These are phyloP conservation scores for Syzygium malaccense DNA, from an alignment of 441 rosid species.

Conservation along the genomic window DNA sequence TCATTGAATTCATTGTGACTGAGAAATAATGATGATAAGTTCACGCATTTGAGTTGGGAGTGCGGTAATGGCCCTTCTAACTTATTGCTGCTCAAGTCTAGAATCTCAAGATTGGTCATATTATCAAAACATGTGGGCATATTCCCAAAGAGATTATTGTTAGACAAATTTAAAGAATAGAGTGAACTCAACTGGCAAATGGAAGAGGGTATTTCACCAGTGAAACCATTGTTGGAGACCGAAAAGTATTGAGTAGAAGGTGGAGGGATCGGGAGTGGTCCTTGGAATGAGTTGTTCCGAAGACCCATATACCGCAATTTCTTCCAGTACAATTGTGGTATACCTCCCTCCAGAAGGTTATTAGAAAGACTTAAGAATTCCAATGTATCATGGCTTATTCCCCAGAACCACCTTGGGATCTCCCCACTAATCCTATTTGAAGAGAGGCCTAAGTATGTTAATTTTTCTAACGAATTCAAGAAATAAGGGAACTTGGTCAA, in stretches of 20 bases:
- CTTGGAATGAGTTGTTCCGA: neutral
- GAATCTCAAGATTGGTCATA: no score
- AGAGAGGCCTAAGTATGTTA: rapidly evolving
- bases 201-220: no score
- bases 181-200: no score
- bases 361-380: rapidly evolving
- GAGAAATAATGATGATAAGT: neutral
- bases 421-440: neutral
- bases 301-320: rapidly evolving
- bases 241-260: rapidly evolving
- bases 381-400: neutral
- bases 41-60: no score
- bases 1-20: no score
- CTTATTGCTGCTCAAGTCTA: no score
- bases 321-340: neutral
- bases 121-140: no score
- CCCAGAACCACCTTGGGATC: neutral
- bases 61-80: no score
- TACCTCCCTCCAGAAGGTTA: neutral
- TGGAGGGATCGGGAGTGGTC: neutral
- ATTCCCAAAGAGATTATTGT: no score
- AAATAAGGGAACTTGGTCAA: neutral
- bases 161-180: no score
- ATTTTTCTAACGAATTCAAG: neutral
- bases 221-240: no score